A percentile compares a stretch with the other conserved stretches of the same genome.
These are phyloP conservation scores for Fraxinus floribunda DNA, from an alignment of 305 asterid genomes.

Conservation along the genomic window DNA sequence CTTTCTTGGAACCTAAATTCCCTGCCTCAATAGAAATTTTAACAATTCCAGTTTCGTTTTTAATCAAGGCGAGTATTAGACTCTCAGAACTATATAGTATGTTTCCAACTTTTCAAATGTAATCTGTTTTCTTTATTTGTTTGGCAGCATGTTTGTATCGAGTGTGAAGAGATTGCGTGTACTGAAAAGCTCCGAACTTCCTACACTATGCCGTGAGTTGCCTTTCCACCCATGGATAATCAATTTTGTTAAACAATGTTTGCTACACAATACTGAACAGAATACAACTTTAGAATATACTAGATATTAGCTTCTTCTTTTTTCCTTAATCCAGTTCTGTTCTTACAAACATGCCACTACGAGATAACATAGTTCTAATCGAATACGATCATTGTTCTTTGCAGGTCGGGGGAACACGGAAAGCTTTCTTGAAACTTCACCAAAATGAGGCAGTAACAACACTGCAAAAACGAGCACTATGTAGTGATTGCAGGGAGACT, in stretches of 20 bases:
- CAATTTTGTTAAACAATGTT: not conserved
- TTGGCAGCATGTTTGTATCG: constrained; percentile 76
- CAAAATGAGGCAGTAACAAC: constrained; percentile 10
- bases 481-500: not conserved
- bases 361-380: not conserved
- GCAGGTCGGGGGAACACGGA: constrained; percentile 59
- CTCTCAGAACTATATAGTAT: not conserved
- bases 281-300: not conserved
- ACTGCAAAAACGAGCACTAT: not conserved
- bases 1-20: not conserved
- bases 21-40: not conserved
- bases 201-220: constrained; percentile 59
- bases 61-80: not conserved
- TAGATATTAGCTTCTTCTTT: not conserved
- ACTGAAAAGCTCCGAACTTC: constrained; percentile 73
- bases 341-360: not conserved
- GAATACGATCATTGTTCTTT: not conserved
- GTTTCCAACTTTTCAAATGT: not conserved
- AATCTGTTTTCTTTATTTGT: constrained; percentile 7
- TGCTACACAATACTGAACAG: not conserved
- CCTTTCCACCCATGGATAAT: not conserved
- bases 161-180: constrained; percentile 87
- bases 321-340: not conserved
- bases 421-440: constrained; percentile 20
- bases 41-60: not conserved